Evolutionary conservation across 73 alveolate species (phyloP).

Genomic region (Effrenium voratum): DNA sequence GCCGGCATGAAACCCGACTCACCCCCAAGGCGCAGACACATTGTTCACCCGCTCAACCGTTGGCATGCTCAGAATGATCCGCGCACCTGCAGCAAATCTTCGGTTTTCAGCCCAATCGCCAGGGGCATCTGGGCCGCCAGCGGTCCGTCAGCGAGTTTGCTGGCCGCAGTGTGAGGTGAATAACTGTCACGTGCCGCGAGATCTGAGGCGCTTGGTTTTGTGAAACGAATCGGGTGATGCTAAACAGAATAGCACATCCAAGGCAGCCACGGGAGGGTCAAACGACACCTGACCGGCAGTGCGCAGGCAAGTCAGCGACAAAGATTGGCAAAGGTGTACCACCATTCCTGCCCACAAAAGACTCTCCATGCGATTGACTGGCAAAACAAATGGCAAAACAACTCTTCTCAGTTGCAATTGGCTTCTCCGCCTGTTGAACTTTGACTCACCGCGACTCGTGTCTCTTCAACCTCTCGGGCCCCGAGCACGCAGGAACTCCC

Average conservation of each 20-base stretch:
- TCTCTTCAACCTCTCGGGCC: not conserved
- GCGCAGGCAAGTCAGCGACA: too few species aligned
- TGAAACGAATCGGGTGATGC: too few species aligned
- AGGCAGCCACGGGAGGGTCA: constrained; percentile 19
- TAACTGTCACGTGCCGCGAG: constrained; percentile 47
- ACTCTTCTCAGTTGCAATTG: too few species aligned
- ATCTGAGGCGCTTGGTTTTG: not conserved
- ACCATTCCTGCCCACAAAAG: too few species aligned
- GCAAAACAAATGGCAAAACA: too few species aligned
- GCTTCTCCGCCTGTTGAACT: not conserved
- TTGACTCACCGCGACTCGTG: not conserved
- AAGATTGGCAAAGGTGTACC: too few species aligned
- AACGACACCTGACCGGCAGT: constrained; percentile 57
- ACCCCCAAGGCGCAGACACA: constrained; percentile 19
- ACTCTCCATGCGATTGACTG: too few species aligned
- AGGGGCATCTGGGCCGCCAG: not conserved
- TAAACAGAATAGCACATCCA: not conserved
- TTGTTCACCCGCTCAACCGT: constrained; percentile 49
- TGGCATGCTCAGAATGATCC: constrained; percentile 82
- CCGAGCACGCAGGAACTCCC: constrained; percentile 64
- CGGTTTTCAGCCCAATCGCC: not conserved
- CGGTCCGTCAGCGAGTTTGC: constrained; percentile 77
- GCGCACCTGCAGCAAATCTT: not conserved
- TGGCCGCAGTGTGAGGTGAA: constrained; percentile 86
- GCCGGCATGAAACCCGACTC: too few species aligned